Percentiles rank a stretch among this genome's conserved stretches.
phyloP scores from a whole-genome alignment of 805 yeast species.

The Cyberlindnera bimundalis region DNA sequence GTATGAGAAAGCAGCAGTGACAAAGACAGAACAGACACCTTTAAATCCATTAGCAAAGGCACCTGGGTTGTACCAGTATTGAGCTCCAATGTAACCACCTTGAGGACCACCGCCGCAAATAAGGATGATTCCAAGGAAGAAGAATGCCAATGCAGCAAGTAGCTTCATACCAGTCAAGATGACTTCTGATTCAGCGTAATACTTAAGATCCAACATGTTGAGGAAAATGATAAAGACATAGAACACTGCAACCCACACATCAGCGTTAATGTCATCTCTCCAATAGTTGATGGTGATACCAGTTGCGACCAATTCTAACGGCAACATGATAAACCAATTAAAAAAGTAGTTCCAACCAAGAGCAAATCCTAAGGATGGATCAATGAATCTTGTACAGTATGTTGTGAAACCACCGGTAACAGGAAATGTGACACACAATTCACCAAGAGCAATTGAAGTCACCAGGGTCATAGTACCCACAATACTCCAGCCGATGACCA shows the following conservation, averaged over 20 bases:
- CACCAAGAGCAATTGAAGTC: conserved; percentile 59
- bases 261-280: conserved; percentile 42
- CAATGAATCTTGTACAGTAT: conserved; percentile 53
- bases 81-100: conserved; percentile 43
- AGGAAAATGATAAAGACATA: conserved; percentile 42
- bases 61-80: conserved; percentile 51
- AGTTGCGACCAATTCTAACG: conserved; percentile 53
- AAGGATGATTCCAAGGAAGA: conserved; percentile 50
- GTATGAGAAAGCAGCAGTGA: conserved; percentile 59
- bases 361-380: conserved; percentile 59
- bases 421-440: conserved; percentile 58
- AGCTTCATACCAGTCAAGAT: conserved; percentile 66
- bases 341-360: conserved; percentile 55
- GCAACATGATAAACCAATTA: conserved; percentile 49
- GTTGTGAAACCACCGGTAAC: conserved; percentile 64
- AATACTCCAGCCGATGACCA: conserved; percentile 41
- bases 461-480: conserved; percentile 48
- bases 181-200: conserved; percentile 53
- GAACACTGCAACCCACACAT: conserved; percentile 48
- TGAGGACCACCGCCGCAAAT: conserved; percentile 57
- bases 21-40: conserved; percentile 53
- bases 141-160: conserved; percentile 54
- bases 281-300: conserved; percentile 55
- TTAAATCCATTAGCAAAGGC: conserved; percentile 57
- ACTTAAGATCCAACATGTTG: conserved; percentile 50